A percentile compares a stretch with the other conserved stretches of the same genome.
Evolutionary conservation across 1,284 basidiomycete genomes (phyloP).

Genomic region (Ganoderma boninense): DNA sequence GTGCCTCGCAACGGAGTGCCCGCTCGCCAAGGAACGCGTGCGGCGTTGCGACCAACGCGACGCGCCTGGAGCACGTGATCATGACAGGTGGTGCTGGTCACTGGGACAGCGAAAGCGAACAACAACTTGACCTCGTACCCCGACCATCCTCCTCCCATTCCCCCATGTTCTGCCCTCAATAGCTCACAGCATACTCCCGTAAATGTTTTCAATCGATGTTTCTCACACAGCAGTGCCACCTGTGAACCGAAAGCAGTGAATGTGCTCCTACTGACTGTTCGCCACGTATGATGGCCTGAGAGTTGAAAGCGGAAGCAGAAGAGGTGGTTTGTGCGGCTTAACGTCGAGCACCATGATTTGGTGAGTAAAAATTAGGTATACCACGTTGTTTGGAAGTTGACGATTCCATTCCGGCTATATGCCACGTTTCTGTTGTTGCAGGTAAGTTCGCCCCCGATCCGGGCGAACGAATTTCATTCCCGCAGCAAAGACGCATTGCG

Average conservation of each 20-base stretch:
- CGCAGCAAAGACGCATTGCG: not conserved
- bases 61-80: slow-evolving; percentile 12
- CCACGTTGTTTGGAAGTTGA: not conserved
- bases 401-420: not conserved
- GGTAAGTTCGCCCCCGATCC: not conserved
- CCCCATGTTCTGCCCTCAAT: not conserved
- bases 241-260: not conserved
- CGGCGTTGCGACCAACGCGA: not conserved
- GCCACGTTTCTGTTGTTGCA: not conserved
- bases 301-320: not conserved
- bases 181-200: not conserved
- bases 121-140: slow-evolving; percentile 4
- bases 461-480: not conserved
- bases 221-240: not conserved
- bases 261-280: not conserved
- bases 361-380: not conserved
- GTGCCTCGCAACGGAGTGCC: no score
- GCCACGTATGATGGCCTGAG: not conserved
- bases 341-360: not conserved
- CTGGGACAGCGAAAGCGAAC: not conserved
- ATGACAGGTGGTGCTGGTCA: not conserved
- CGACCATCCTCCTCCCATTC: not conserved
- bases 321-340: not conserved
- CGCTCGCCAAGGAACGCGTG: not conserved
- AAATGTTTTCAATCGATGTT: not conserved